Conservation (phyloP, 345 rosid genomes). For the Citrus mangshanensis region DNA sequence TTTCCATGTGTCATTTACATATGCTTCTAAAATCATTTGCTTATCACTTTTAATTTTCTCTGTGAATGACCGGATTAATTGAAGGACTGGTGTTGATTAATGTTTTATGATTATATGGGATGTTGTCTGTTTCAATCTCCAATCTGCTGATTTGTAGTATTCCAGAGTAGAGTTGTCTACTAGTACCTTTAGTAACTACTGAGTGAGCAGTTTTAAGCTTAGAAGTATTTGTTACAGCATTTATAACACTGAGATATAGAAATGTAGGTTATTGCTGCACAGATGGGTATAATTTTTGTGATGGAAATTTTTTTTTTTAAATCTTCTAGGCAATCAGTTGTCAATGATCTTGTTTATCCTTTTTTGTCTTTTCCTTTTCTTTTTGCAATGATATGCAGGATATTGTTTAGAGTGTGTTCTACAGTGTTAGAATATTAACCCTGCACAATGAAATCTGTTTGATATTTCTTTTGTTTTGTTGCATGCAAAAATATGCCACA, state of each 20-base stretch:
- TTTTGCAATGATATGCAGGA: neutral
- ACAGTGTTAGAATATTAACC: neutral
- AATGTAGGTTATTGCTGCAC: neutral
- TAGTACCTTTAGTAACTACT: neutral
- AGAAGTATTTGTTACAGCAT: neutral
- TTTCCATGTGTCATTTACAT: neutral
- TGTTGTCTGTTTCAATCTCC: neutral
- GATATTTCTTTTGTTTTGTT: conserved; percentile 16
- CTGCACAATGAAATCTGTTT: neutral
- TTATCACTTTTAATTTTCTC: neutral
- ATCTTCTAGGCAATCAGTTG: neutral
- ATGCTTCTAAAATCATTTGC: neutral
- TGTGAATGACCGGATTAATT: neutral
- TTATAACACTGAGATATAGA: neutral
- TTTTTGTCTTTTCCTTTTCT: neutral
- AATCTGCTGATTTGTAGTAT: neutral
- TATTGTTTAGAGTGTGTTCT: neutral
- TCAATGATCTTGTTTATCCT: neutral
- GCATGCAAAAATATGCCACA: conserved; percentile 19
- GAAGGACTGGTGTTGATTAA: neutral
- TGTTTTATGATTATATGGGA: neutral
- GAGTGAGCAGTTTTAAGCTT: neutral
- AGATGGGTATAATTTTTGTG: neutral
- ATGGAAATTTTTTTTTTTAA: neutral
- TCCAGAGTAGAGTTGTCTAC: neutral